These are phyloP conservation scores for Exophiala sp. DNA, from an alignment of 2,329 filamentous ascomycete genomes.

Conservation along the genomic window DNA sequence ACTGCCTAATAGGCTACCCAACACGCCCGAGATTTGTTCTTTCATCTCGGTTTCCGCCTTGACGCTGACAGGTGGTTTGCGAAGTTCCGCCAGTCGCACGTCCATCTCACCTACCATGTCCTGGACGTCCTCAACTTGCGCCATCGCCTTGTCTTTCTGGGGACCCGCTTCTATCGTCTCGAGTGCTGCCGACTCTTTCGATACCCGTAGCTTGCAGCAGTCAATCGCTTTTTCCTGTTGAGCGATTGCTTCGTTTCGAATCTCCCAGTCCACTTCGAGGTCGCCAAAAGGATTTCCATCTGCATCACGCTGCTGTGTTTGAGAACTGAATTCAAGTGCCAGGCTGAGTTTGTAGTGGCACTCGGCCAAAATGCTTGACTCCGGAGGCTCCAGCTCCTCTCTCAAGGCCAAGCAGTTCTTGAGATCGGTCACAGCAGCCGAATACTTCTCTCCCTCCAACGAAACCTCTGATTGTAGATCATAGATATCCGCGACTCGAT, in stretches of 20 bases:
- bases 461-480: slow-evolving; percentile 93
- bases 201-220: slow-evolving; percentile 54
- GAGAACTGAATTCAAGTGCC: slow-evolving; percentile 87
- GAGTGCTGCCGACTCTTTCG: slow-evolving; percentile 50
- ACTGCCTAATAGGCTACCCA: slow-evolving; percentile 55
- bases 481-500: slow-evolving; percentile 86
- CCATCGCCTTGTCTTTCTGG: slow-evolving; percentile 40
- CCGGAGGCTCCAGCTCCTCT: slow-evolving; percentile 70
- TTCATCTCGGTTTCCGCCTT: slow-evolving; percentile 37
- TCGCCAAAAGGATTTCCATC: slow-evolving; percentile 41
- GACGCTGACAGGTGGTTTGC: slow-evolving; percentile 51
- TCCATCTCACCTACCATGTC: slow-evolving; percentile 62
- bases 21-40: slow-evolving; percentile 50
- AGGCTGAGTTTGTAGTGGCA: slow-evolving; percentile 95
- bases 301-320: slow-evolving; percentile 51
- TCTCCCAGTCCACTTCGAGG: slow-evolving; percentile 49
- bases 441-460: slow-evolving; percentile 92
- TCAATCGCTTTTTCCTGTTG: slow-evolving; percentile 61
- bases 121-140: slow-evolving; percentile 55
- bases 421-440: slow-evolving; percentile 80
- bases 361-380: slow-evolving; percentile 84
- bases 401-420: slow-evolving; percentile 75
- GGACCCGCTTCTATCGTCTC: slow-evolving; percentile 36
- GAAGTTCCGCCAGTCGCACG: slow-evolving; percentile 56
- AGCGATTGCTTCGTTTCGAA: slow-evolving; percentile 55